Evolutionary conservation across 163 green algal genomes (phyloP).

Genomic region (Dunaliella salina): DNA sequence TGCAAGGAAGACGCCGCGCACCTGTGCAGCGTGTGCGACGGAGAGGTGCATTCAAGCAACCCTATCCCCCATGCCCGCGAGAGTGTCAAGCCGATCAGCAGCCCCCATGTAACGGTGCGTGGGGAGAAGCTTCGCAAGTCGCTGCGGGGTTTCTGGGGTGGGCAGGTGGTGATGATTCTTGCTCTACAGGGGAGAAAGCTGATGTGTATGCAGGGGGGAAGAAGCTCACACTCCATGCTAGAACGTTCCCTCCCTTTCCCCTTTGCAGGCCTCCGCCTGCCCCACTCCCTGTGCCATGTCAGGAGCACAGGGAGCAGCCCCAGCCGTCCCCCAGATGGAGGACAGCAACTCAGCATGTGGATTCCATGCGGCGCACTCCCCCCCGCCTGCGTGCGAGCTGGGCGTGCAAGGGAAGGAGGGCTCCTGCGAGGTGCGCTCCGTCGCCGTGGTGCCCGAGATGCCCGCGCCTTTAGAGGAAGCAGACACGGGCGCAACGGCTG

Average conservation of each 20-base stretch:
- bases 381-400: neutral
- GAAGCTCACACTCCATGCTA: too few species aligned
- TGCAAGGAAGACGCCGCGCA: neutral
- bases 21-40: neutral
- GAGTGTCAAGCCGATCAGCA: neutral
- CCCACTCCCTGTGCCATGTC: neutral
- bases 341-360: neutral
- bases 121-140: too few species aligned
- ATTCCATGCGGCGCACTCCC: neutral
- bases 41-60: neutral
- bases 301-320: too few species aligned
- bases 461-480: too few species aligned
- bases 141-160: too few species aligned
- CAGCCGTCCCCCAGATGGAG: neutral
- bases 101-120: too few species aligned
- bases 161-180: too few species aligned
- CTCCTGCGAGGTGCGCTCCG: slow-evolving; percentile 1
- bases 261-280: too few species aligned
- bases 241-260: too few species aligned
- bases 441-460: neutral
- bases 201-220: too few species aligned
- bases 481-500: too few species aligned
- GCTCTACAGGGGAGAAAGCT: too few species aligned
- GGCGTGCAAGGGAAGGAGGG: neutral
- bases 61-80: neutral